phyloP scores from a whole-genome alignment of 345 rosid species.

The Citrus sp. region DNA sequence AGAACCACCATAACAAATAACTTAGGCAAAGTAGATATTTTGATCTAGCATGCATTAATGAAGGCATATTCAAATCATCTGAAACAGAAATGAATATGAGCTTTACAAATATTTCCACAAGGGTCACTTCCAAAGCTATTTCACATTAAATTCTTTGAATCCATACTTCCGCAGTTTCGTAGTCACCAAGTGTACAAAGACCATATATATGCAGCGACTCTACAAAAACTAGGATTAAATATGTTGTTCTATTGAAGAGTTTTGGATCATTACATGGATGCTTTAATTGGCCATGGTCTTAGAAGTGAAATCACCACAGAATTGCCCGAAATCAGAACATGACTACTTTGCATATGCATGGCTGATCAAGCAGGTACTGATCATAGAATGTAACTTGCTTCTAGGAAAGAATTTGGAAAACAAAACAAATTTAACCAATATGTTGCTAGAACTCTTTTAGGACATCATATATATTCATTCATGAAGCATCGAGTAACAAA shows the following conservation, averaged over 20 bases:
- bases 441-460: background rate
- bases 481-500: background rate
- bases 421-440: background rate
- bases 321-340: background rate
- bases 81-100: background rate
- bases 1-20: background rate
- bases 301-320: background rate
- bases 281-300: background rate
- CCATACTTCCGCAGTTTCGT: background rate
- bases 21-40: background rate
- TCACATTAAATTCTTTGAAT: background rate
- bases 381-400: background rate
- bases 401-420: background rate
- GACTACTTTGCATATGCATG: background rate
- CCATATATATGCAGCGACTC: background rate
- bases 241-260: background rate
- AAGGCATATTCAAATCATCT: background rate
- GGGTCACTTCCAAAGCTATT: background rate
- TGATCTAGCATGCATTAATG: background rate
- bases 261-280: background rate
- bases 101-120: background rate
- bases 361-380: background rate
- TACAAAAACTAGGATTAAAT: background rate
- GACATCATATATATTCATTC: background rate
- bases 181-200: background rate